Conservation (phyloP, 495 filamentous ascomycete species). For the Tuber microsphaerosporum region DNA sequence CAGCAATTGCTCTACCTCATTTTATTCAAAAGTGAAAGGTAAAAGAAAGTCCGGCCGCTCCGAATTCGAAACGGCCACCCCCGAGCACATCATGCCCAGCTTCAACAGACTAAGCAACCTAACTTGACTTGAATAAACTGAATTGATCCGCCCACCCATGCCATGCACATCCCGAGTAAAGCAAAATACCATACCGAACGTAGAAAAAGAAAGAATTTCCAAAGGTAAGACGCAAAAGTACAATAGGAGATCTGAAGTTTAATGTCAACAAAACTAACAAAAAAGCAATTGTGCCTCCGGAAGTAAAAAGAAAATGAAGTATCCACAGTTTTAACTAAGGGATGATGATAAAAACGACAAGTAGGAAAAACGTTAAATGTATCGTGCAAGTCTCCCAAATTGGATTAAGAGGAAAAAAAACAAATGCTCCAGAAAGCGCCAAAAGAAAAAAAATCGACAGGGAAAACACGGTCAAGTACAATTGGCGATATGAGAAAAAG, state of each 20-base stretch:
- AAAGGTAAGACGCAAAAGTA: neutral
- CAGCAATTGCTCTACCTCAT: neutral
- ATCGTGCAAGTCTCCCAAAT: slow-evolving; percentile 3
- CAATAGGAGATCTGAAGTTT: slow-evolving; percentile 5
- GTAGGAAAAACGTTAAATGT: slow-evolving; percentile 1
- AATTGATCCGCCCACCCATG: slow-evolving; percentile 3
- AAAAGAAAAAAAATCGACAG: slow-evolving; percentile 13
- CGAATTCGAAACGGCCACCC: neutral
- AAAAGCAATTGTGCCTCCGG: neutral
- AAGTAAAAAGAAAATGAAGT: neutral
- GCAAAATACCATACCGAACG: neutral
- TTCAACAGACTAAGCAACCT: neutral
- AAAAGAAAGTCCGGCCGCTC: neutral
- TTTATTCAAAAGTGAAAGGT: neutral
- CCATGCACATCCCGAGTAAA: neutral
- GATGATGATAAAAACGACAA: neutral
- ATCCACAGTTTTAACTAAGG: neutral
- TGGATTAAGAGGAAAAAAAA: slow-evolving; percentile 19
- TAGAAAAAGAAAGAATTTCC: neutral
- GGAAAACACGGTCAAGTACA: neutral
- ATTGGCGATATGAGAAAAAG: neutral
- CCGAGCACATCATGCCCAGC: neutral
- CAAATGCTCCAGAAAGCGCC: slow-evolving; percentile 29
- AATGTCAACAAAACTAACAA: neutral
- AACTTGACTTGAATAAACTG: neutral